Percentiles rank a stretch among this genome's conserved stretches.
Conservation (phyloP, 2,329 filamentous ascomycete genomes). For the Epichloe gansuensis region DNA sequence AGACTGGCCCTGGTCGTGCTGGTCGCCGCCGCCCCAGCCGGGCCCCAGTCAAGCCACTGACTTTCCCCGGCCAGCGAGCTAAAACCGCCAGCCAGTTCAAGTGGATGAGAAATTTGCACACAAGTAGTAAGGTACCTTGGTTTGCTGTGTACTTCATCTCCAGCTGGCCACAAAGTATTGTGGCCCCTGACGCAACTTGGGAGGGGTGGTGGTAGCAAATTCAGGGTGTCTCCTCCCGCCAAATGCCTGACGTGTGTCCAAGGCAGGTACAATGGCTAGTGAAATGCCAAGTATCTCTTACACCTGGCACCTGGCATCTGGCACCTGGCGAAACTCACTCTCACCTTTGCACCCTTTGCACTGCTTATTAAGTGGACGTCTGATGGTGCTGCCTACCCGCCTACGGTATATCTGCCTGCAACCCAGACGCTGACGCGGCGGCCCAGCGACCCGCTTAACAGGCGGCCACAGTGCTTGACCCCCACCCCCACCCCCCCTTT, state of each 20-base stretch:
- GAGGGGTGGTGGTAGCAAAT: background rate
- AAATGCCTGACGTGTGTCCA: background rate
- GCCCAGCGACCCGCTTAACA: background rate
- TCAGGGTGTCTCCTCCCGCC: background rate
- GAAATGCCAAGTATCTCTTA: background rate
- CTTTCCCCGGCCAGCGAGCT: conserved; percentile 1
- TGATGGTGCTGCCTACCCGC: background rate
- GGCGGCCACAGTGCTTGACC: background rate
- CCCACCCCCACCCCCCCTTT: background rate
- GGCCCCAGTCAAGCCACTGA: conserved; percentile 6
- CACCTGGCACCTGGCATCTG: background rate
- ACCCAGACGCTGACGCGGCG: background rate
- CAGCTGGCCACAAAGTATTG: background rate
- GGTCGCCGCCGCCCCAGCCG: conserved; percentile 2
- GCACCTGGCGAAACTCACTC: background rate
- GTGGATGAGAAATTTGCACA: conserved; percentile 3
- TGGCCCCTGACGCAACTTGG: background rate
- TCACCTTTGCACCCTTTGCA: background rate
- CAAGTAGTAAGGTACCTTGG: background rate
- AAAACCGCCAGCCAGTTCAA: background rate
- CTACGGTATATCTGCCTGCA: background rate
- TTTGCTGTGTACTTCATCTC: conserved; percentile 1
- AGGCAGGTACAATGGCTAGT: background rate
- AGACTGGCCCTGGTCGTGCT: background rate
- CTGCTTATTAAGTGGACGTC: no score